Evolutionary conservation across 495 filamentous ascomycete genomes (phyloP).

Genomic region (Diplogelasinospora grovesii): DNA sequence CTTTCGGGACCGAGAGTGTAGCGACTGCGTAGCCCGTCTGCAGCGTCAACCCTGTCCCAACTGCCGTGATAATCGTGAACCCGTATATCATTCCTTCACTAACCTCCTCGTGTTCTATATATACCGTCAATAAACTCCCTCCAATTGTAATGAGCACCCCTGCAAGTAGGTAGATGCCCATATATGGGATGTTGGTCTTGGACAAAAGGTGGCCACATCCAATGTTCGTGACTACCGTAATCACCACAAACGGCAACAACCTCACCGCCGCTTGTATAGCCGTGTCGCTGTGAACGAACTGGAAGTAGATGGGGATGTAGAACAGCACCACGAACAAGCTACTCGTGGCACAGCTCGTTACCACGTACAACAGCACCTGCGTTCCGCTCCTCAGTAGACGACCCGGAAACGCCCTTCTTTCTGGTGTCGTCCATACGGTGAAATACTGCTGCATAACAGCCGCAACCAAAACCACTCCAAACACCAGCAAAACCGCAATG

Average conservation of each 20-base stretch:
- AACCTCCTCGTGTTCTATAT: conserved; percentile 29
- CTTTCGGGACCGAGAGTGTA: conserved; percentile 37
- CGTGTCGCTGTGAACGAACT: conserved; percentile 46
- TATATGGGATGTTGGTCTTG: conserved; percentile 47
- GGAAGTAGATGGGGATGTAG: conserved; percentile 53
- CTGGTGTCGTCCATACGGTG: conserved; percentile 39
- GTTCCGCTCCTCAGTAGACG: conserved; percentile 41
- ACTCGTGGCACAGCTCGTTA: conserved; percentile 29
- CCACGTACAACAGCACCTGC: conserved; percentile 39
- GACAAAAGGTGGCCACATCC: conserved; percentile 46
- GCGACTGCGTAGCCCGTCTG: conserved; percentile 51
- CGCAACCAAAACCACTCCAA: conserved; percentile 43
- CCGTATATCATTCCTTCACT: conserved; percentile 44
- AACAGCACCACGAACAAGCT: conserved; percentile 36
- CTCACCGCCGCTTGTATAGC: conserved; percentile 47
- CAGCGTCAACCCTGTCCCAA: conserved; percentile 47
- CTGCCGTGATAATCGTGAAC: conserved; percentile 43
- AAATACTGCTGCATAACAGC: conserved; percentile 48
- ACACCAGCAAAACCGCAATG: conserved; percentile 48
- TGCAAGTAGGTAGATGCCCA: conserved; percentile 50
- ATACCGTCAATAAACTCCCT: conserved; percentile 44
- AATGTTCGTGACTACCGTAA: conserved; percentile 42
- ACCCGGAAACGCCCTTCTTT: conserved; percentile 47
- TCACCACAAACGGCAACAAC: conserved; percentile 51
- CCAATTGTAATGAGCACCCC: conserved; percentile 45